phyloP scores from a whole-genome alignment of 208 protist species.

The Borovskyia barvae region DNA sequence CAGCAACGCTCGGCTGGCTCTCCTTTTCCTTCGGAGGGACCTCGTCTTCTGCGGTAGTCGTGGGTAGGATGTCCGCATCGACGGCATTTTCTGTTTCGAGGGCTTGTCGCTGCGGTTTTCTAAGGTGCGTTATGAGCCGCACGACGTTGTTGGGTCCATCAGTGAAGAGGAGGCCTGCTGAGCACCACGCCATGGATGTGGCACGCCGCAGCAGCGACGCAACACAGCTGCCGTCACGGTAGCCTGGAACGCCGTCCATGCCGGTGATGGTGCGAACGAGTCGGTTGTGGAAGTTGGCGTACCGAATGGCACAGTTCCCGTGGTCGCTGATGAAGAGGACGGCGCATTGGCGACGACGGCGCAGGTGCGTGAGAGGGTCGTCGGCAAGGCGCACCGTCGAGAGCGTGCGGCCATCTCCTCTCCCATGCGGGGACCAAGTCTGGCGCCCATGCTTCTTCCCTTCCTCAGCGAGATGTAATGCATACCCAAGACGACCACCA shows the following conservation, averaged over 20 bases:
- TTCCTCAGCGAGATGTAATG: too few relatives aligned
- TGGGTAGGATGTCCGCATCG: too few relatives aligned
- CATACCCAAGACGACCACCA: too few relatives aligned
- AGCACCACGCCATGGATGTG: slow-evolving; percentile 57
- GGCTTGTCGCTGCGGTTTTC: too few relatives aligned
- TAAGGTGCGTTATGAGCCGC: slow-evolving; percentile 55
- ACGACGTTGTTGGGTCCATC: slow-evolving; percentile 62
- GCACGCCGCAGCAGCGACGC: slow-evolving; percentile 46
- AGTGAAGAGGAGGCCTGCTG: slow-evolving; percentile 60
- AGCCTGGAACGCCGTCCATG: slow-evolving; percentile 66
- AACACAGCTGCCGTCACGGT: slow-evolving; percentile 65
- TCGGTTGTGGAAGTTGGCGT: slow-evolving; percentile 55
- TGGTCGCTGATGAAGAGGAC: slow-evolving; percentile 82
- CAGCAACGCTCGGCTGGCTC: too few relatives aligned
- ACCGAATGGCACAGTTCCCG: slow-evolving; percentile 72
- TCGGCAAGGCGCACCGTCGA: not conserved
- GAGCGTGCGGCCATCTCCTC: too few relatives aligned
- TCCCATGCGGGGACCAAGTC: too few relatives aligned
- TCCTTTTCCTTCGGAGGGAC: too few relatives aligned
- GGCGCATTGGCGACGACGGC: slow-evolving; percentile 6
- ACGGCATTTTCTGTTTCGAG: too few relatives aligned
- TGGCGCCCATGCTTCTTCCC: too few relatives aligned
- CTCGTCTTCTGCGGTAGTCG: too few relatives aligned
- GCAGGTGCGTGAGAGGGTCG: slow-evolving; percentile 2
- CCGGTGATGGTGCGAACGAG: slow-evolving; percentile 74